Percentiles rank a stretch among this genome's conserved stretches.
phyloP scores from a whole-genome alignment of 805 yeast species.

The Sugiyamaella valdiviana region DNA sequence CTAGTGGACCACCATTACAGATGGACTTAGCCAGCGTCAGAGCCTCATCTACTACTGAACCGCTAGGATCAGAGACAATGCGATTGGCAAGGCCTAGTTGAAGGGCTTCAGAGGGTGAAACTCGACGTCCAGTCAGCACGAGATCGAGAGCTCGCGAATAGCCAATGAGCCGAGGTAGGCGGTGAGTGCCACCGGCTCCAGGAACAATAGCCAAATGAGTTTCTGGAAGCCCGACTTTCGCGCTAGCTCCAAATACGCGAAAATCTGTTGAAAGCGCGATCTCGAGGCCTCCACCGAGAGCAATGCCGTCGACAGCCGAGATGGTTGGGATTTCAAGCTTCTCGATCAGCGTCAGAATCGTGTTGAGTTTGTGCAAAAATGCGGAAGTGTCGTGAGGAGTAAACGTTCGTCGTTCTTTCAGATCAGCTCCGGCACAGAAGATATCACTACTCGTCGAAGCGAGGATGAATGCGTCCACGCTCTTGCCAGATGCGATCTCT shows the following conservation, averaged over 20 bases:
- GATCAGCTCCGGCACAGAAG: constrained; percentile 39
- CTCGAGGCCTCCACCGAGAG: constrained; percentile 43
- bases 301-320: constrained; percentile 39
- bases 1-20: constrained; percentile 29
- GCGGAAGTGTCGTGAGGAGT: constrained; percentile 27
- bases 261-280: constrained; percentile 39
- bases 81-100: constrained; percentile 34
- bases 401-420: constrained; percentile 34
- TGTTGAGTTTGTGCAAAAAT: constrained; percentile 26
- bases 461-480: constrained; percentile 24
- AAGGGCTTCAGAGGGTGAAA: constrained; percentile 35
- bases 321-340: constrained; percentile 36
- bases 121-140: constrained; percentile 36
- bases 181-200: constrained; percentile 44
- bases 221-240: constrained; percentile 40
- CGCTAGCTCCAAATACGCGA: constrained; percentile 32
- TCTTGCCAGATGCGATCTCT: constrained; percentile 1
- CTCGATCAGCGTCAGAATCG: constrained; percentile 29
- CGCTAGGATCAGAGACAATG: constrained; percentile 8
- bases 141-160: constrained; percentile 37
- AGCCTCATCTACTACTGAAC: constrained; percentile 17
- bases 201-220: constrained; percentile 42
- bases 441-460: constrained; percentile 23
- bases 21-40: constrained; percentile 23
- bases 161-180: constrained; percentile 37